Conservation (phyloP, 2,329 filamentous ascomycete genomes). For the Stagonosporopsis chrysanthemi region DNA sequence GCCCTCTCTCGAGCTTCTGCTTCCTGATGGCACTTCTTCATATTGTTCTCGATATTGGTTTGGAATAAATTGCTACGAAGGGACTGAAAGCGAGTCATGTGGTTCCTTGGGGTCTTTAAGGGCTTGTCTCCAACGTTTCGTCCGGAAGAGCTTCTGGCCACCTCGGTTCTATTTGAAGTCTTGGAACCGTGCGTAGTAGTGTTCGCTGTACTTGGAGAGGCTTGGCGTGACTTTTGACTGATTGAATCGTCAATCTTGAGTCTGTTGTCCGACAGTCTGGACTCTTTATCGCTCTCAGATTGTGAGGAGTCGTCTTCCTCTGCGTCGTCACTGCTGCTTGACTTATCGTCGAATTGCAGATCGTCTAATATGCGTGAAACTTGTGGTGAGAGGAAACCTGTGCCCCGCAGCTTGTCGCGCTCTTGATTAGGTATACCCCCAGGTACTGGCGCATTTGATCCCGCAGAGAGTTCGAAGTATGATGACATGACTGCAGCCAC, state of each 20-base stretch:
- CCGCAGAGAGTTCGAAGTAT: conserved; percentile 44
- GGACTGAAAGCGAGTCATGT: conserved; percentile 45
- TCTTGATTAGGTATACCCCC: conserved; percentile 24
- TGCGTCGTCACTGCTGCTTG: conserved; percentile 33
- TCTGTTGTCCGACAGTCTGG: conserved; percentile 11
- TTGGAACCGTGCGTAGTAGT: conserved; percentile 20
- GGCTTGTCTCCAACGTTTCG: conserved; percentile 14
- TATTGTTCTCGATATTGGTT: conserved; percentile 40
- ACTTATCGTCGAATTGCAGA: conserved; percentile 35
- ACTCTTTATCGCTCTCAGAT: conserved; percentile 19
- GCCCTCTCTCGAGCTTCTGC: conserved; percentile 28
- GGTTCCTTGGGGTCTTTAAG: conserved; percentile 29
- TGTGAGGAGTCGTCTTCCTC: conserved; percentile 2
- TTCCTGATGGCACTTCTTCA: conserved; percentile 30
- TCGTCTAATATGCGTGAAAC: conserved; percentile 42
- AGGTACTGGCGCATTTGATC: conserved; percentile 26
- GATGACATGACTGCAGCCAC: conserved; percentile 39
- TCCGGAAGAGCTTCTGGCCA: conserved; percentile 9
- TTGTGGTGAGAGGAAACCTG: conserved; percentile 39
- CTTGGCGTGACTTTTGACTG: conserved; percentile 18
- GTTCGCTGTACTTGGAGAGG: conserved; percentile 4
- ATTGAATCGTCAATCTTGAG: conserved; percentile 18
- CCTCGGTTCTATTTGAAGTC: conserved; percentile 18
- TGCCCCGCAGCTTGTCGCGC: conserved; percentile 26
- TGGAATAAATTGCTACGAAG: conserved; percentile 45